Conservation (phyloP, 2,329 filamentous ascomycete species). For the Cladophialophora yegresii region DNA sequence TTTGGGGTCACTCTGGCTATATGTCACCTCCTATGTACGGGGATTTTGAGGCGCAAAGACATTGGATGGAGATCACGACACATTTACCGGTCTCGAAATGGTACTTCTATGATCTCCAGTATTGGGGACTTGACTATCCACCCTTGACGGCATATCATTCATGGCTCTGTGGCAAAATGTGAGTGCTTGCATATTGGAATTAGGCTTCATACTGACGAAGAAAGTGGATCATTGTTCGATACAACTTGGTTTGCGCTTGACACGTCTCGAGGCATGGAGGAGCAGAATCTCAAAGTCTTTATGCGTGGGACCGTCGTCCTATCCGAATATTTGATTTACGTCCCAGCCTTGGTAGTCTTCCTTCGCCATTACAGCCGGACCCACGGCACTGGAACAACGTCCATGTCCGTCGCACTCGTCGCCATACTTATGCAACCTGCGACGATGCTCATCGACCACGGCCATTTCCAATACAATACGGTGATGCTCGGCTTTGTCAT, state of each 20-base stretch:
- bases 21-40: slow-evolving; percentile 86
- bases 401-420: slow-evolving; percentile 78
- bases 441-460: slow-evolving; percentile 89
- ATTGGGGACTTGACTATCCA: slow-evolving; percentile 98
- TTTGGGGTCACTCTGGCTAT: slow-evolving; percentile 94
- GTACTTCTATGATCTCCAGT: slow-evolving; percentile 96
- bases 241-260: slow-evolving; percentile 85
- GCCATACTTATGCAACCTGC: slow-evolving; percentile 91
- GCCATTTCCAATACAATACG: slow-evolving; percentile 97
- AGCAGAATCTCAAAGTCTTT: slow-evolving; percentile 80
- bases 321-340: slow-evolving; percentile 86
- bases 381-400: slow-evolving; percentile 77
- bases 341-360: slow-evolving; percentile 84
- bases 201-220: slow-evolving; percentile 29
- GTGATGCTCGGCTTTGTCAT: slow-evolving; percentile 94
- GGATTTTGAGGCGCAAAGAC: slow-evolving; percentile 95
- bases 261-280: slow-evolving; percentile 77
- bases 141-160: slow-evolving; percentile 97
- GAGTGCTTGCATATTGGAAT: slow-evolving; percentile 38
- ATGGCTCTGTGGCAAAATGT: slow-evolving; percentile 87
- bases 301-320: slow-evolving; percentile 91
- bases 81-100: slow-evolving; percentile 88
- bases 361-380: slow-evolving; percentile 76
- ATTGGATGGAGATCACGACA: slow-evolving; percentile 97
- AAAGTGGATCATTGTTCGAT: slow-evolving; percentile 71